Conservation (phyloP, 306 rosid species). For the Rubus idaeus region DNA sequence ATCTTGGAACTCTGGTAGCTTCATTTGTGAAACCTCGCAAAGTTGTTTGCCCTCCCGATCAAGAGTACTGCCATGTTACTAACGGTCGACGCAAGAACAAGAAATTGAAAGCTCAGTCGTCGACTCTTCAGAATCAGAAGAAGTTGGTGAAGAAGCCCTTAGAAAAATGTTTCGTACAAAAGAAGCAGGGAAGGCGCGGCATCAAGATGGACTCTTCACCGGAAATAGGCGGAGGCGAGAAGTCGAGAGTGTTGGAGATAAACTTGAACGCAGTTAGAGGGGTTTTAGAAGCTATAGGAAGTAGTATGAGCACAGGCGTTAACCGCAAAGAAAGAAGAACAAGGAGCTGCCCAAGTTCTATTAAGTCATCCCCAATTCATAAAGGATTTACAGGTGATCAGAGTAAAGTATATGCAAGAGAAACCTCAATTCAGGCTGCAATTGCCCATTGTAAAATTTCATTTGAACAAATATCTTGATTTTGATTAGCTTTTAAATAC, state of each 20-base stretch:
- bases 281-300: slow-evolving; percentile 35
- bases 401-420: slow-evolving; percentile 20
- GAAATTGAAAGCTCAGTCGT: neutral
- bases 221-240: slow-evolving; percentile 15
- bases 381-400: slow-evolving; percentile 21
- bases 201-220: neutral
- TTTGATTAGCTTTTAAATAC: slow-evolving; percentile 12
- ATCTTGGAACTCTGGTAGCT: slow-evolving; percentile 37
- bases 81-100: neutral
- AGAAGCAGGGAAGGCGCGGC: neutral
- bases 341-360: slow-evolving; percentile 43
- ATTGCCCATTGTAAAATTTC: slow-evolving; percentile 63
- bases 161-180: neutral
- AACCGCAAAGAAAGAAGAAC: slow-evolving; percentile 29
- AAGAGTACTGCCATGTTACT: neutral
- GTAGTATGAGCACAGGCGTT: slow-evolving; percentile 12
- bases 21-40: slow-evolving; percentile 34
- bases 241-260: slow-evolving; percentile 32
- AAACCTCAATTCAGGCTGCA: slow-evolving; percentile 56
- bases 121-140: neutral
- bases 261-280: slow-evolving; percentile 49
- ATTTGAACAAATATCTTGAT: slow-evolving; percentile 33
- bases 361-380: slow-evolving; percentile 49
- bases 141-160: neutral
- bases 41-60: neutral